Evolutionary conservation across 139 green algal genomes (phyloP).

Genomic region (Picochlorum sp.): DNA sequence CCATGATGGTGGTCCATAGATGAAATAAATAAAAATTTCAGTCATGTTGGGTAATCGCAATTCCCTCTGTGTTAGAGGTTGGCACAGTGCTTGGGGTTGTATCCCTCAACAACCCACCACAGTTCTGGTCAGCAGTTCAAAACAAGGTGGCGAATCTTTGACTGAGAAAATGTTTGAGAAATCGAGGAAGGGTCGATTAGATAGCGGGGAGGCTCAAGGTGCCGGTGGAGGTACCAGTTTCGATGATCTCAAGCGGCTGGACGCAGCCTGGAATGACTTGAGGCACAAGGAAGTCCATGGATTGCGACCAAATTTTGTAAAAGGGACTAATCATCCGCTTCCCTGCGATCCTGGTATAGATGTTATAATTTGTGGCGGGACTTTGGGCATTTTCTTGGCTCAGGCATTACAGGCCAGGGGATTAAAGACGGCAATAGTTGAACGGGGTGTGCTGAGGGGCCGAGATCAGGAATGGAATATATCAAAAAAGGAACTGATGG

Average conservation of each 20-base stretch:
- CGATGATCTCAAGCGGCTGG: conserved; percentile 48
- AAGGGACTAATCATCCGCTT: conserved; percentile 1
- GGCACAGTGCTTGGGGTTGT: too few relatives aligned
- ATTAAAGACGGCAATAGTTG: conserved; percentile 74
- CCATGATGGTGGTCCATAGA: too few relatives aligned
- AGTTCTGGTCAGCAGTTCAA: not conserved
- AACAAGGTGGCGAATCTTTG: not conserved
- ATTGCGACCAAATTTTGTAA: conserved; percentile 46
- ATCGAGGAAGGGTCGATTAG: not conserved
- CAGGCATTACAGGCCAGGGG: conserved; percentile 55
- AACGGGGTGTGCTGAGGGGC: conserved; percentile 66
- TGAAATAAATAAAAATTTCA: too few relatives aligned
- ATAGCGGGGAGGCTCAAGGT: conserved; percentile 27
- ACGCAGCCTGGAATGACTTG: conserved; percentile 55
- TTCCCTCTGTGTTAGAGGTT: too few relatives aligned
- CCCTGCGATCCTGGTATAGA: conserved; percentile 8
- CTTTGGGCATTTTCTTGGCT: conserved; percentile 79
- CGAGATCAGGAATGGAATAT: conserved; percentile 84
- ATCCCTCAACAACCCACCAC: not conserved
- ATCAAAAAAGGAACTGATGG: conserved; percentile 53
- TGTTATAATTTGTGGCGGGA: conserved; percentile 78
- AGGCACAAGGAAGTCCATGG: conserved; percentile 27
- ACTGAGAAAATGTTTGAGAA: not conserved
- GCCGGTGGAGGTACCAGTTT: conserved; percentile 64
- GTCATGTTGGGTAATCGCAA: too few relatives aligned